Conservation (phyloP, 306 rosid genomes). For the Vigna nakashimae region DNA sequence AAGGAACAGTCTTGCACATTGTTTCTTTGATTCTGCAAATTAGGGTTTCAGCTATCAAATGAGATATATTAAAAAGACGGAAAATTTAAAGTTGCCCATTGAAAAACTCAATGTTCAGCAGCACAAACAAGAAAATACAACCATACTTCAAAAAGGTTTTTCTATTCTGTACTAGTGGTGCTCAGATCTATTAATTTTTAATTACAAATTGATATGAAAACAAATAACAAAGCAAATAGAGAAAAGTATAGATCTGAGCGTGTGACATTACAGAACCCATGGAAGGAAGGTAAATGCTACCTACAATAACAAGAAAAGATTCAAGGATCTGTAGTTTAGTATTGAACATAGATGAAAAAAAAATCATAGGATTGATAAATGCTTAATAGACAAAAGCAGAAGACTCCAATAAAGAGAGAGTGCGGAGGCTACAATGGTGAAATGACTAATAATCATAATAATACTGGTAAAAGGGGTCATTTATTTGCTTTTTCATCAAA, state of each 20-base stretch:
- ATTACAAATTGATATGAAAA: not conserved
- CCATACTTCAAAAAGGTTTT: not conserved
- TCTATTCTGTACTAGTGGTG: not conserved
- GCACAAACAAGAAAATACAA: slow-evolving; percentile 9
- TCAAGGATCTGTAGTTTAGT: not conserved
- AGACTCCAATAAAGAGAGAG: slow-evolving; percentile 8
- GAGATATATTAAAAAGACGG: slow-evolving; percentile 14
- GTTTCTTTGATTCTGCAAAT: slow-evolving; percentile 3
- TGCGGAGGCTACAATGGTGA: slow-evolving; percentile 33
- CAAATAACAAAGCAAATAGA: slow-evolving; percentile 9
- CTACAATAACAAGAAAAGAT: slow-evolving; percentile 13
- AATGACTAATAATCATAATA: slow-evolving; percentile 37
- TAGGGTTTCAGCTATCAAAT: slow-evolving; percentile 44
- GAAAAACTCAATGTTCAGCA: not conserved
- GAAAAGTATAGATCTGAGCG: slow-evolving; percentile 31
- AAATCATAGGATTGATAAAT: not conserved
- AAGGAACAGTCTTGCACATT: slow-evolving; percentile 7
- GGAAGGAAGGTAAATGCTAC: slow-evolving; percentile 7
- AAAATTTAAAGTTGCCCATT: not conserved
- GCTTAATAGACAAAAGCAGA: not conserved
- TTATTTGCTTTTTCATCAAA: slow-evolving; percentile 37
- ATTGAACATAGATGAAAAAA: not conserved
- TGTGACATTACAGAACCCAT: not conserved
- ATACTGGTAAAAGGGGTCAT: slow-evolving; percentile 19
- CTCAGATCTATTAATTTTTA: slow-evolving; percentile 27